Evolutionary conservation across 768 basidiomycete genomes (phyloP).

Genomic region (Hericium erinaceus): DNA sequence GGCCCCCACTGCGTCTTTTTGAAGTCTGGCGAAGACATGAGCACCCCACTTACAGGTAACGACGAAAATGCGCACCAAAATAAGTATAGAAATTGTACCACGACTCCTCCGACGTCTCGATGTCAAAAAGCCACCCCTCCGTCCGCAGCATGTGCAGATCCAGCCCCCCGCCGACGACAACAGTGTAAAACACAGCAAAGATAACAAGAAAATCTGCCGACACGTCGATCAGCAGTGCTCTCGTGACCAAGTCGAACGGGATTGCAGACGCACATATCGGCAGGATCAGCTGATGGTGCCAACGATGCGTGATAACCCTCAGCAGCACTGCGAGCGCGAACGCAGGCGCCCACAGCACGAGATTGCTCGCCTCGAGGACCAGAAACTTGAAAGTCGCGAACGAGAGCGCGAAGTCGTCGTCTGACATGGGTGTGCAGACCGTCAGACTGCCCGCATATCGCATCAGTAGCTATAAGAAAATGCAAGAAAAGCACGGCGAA

Average conservation of each 20-base stretch:
- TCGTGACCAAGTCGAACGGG: neutral
- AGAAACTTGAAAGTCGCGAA: conserved; percentile 54
- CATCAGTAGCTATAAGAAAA: neutral
- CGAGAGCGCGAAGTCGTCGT: conserved; percentile 64
- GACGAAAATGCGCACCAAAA: conserved; percentile 42
- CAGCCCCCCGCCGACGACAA: conserved; percentile 55
- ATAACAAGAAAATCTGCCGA: conserved; percentile 68
- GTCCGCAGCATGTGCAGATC: conserved; percentile 50
- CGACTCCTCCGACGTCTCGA: conserved; percentile 33
- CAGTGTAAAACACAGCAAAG: conserved; percentile 74
- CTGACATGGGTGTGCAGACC: conserved; percentile 74
- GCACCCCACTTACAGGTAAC: neutral
- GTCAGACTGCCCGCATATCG: conserved; percentile 45
- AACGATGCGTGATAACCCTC: conserved; percentile 69
- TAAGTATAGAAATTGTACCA: conserved; percentile 89
- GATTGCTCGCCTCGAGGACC: conserved; percentile 51
- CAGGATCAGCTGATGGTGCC: conserved; percentile 85
- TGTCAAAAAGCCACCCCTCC: conserved; percentile 83
- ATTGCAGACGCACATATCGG: conserved; percentile 60
- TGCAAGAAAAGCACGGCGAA: conserved; percentile 22
- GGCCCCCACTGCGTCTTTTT: conserved; percentile 48
- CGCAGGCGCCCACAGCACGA: conserved; percentile 75
- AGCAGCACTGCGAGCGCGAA: conserved; percentile 68
- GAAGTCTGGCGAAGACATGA: conserved; percentile 38
- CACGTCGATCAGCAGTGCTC: neutral